phyloP scores from a whole-genome alignment of 768 basidiomycete species.

The Lanmaoa rubissima region DNA sequence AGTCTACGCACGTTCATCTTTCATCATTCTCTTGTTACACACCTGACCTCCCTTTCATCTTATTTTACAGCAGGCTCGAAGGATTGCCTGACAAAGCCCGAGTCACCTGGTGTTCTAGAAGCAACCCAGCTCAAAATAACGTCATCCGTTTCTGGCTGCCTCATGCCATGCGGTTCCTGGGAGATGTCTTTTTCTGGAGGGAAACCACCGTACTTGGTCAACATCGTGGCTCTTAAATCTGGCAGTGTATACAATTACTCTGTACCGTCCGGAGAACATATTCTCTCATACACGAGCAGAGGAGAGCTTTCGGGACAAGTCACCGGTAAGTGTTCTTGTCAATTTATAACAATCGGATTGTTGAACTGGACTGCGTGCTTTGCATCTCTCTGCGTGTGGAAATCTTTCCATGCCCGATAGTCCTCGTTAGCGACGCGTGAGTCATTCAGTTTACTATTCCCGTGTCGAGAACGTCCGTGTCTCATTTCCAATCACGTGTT shows the following conservation, averaged over 20 bases:
- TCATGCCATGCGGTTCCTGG: conserved; percentile 41
- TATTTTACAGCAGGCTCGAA: conserved; percentile 27
- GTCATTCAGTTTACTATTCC: conserved; percentile 19
- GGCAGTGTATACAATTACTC: conserved; percentile 43
- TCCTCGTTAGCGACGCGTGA: conserved; percentile 42
- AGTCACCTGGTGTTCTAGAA: conserved; percentile 27
- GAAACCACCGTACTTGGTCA: conserved; percentile 43
- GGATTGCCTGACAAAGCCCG: conserved; percentile 21
- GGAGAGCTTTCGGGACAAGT: conserved; percentile 31
- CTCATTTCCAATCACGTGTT: conserved; percentile 1
- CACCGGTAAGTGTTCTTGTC: conserved; percentile 34
- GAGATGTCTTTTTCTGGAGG: conserved; percentile 44
- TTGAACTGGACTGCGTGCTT: background rate
- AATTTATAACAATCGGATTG: background rate
- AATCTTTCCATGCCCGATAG: conserved; percentile 22
- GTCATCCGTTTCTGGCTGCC: background rate
- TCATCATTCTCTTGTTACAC: background rate
- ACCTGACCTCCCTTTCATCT: background rate
- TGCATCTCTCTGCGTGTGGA: background rate
- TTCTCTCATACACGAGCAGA: conserved; percentile 43
- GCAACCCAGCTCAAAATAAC: conserved; percentile 21
- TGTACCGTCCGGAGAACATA: conserved; percentile 31
- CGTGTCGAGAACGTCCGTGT: background rate
- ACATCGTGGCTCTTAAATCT: conserved; percentile 38
- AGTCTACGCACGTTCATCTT: conserved; percentile 4